These are phyloP conservation scores for Symbiodinium pilosum DNA, from an alignment of 73 alveolate genomes.

Conservation along the genomic window DNA sequence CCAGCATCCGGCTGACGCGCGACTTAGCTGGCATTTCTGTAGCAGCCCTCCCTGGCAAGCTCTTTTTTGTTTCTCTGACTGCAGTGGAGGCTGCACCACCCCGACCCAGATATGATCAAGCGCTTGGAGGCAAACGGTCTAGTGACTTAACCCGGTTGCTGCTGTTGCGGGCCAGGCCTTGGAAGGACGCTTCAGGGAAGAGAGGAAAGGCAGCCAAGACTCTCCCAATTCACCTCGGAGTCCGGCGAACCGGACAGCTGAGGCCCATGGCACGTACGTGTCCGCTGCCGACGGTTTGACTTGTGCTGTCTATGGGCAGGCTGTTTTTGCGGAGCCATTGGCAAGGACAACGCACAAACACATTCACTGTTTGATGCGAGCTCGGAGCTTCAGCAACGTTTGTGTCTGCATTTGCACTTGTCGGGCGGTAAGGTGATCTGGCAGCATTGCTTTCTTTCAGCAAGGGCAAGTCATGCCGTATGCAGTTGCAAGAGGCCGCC, in stretches of 20 bases:
- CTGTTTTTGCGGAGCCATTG: neutral
- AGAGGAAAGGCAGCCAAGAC: neutral
- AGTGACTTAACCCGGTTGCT: neutral
- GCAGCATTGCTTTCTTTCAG: neutral
- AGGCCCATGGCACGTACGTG: neutral
- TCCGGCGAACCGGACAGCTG: neutral
- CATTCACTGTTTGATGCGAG: neutral
- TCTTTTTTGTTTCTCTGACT: too few species aligned
- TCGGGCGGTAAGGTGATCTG: neutral
- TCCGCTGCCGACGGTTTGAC: too few species aligned
- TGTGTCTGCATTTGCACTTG: too few species aligned
- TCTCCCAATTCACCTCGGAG: slow-evolving; percentile 5
- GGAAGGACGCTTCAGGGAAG: slow-evolving; percentile 46
- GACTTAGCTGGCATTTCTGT: neutral
- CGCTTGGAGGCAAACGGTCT: slow-evolving; percentile 43
- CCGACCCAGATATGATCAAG: slow-evolving; percentile 47
- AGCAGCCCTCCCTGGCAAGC: neutral
- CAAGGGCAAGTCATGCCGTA: too few species aligned
- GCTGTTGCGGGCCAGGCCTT: slow-evolving; percentile 17
- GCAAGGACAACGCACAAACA: neutral
- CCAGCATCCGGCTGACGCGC: neutral
- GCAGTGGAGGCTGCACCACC: slow-evolving; percentile 28
- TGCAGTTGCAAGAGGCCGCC: neutral
- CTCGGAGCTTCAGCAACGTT: too few species aligned
- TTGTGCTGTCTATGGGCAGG: neutral